Evolutionary conservation across 805 yeast species (phyloP), one percentile per base, ranked within the genome.

Genomic region (Lipomyces sp.): DNA sequence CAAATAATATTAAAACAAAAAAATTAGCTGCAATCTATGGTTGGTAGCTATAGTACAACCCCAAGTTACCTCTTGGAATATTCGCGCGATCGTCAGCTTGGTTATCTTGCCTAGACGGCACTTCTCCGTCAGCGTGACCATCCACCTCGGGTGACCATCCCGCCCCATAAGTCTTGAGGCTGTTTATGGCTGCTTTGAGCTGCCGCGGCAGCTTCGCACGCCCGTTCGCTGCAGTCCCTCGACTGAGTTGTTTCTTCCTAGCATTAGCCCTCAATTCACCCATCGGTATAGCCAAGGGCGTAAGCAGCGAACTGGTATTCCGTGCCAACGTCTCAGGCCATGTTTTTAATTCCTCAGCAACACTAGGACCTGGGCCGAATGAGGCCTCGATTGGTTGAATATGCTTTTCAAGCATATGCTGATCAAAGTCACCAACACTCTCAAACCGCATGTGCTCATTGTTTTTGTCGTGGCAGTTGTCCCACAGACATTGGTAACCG

Each of bases 131-230:
- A 33, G 32, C 61, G 8, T 60, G 37, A n/a, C 57, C 64, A 7
- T 62, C 62, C 11, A 39, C 59, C 33, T 65, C 65, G 24, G 57
- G 50, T 13, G 53, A 50, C 64, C 64, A 65, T 30, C 68, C 68
- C 5, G 65, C 62, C 2, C 68, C 68, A 37, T 55, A 56, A 8
- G 53, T 15, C 30, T 53, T 50, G 18, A 59, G 55, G 18, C 29
- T 7, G 8, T 59, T 59, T 11, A 59, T 32, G 18, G 24, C 63
- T 30, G 13, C 60, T 13, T n/a, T 39, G 13, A n/a, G 30, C 24
- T 24, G 39, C 35, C 64, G 8, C 11, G 42, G 42, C 34, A 18
- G 18, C 18, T 55, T 59, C 10, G 42, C 50, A 53, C 51, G 59
- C 15, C 8, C 29, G 3, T 5, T 37, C 29, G 51, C 24, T 24